Conservation (phyloP, 352 stramenopile species). For the Pythium guiyangense region DNA sequence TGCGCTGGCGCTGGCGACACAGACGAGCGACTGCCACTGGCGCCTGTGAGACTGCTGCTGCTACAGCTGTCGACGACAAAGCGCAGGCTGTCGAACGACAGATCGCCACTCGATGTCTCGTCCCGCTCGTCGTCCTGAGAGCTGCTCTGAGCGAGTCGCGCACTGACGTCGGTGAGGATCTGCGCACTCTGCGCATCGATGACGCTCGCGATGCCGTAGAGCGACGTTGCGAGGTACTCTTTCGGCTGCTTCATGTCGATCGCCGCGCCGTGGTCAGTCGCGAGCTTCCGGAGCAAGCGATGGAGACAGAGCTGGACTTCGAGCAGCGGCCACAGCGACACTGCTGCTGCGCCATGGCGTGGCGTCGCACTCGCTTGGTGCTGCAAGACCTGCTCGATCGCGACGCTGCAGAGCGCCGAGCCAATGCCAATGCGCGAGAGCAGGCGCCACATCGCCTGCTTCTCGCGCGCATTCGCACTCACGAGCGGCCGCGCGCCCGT, state of each 20-base stretch:
- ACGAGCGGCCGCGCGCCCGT: background rate
- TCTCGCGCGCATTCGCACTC: slow-evolving; percentile 1
- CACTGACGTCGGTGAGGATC: slow-evolving; percentile 8
- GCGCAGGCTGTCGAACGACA: slow-evolving; percentile 36
- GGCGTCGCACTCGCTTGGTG: background rate
- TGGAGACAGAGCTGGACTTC: slow-evolving; percentile 55
- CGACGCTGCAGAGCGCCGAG: slow-evolving; percentile 44
- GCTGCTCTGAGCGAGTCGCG: background rate
- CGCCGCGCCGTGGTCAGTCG: slow-evolving; percentile 11
- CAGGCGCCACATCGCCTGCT: slow-evolving; percentile 33
- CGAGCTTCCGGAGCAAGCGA: slow-evolving; percentile 37
- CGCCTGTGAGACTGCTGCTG: slow-evolving; percentile 8
- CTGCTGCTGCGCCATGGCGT: background rate
- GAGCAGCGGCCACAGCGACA: slow-evolving; percentile 45
- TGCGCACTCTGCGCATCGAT: slow-evolving; percentile 17
- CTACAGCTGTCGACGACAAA: slow-evolving; percentile 37
- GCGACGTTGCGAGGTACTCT: slow-evolving; percentile 23
- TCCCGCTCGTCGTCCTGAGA: background rate
- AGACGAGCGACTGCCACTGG: background rate
- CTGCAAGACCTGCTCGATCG: slow-evolving; percentile 28
- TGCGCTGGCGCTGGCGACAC: slow-evolving; percentile 1
- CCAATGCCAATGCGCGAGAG: slow-evolving; percentile 40
- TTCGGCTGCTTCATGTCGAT: slow-evolving; percentile 32
- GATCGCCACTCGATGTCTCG: background rate
- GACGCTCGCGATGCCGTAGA: slow-evolving; percentile 30